Percentiles rank a stretch among this genome's conserved stretches.
phyloP scores from a whole-genome alignment of 164 flowering plant species.

The Stephania yunnanensis region DNA sequence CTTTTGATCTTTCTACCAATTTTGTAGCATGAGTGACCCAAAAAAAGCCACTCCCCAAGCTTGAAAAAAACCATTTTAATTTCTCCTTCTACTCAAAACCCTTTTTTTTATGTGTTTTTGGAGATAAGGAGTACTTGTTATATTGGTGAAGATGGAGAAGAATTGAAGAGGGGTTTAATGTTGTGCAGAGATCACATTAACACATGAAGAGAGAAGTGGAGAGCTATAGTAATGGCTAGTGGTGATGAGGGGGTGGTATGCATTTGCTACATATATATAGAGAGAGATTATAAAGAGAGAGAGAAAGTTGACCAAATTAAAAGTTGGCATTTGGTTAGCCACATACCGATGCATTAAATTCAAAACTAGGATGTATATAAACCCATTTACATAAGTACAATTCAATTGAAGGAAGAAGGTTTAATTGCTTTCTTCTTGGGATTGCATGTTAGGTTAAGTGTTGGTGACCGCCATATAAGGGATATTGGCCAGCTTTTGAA shows the following conservation, averaged over 20 bases:
- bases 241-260: conserved; percentile 5
- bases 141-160: background rate
- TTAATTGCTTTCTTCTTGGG: conserved; percentile 5
- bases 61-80: conserved; percentile 33
- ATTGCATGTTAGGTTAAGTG: conserved; percentile 16
- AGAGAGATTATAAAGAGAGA: background rate
- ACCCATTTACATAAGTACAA: no score
- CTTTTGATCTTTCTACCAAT: conserved; percentile 50
- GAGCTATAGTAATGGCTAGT: background rate
- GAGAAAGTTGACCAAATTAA: conserved; percentile 25
- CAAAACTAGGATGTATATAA: background rate
- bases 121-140: background rate
- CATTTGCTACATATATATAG: conserved; percentile 11
- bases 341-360: conserved; percentile 48
- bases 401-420: no score
- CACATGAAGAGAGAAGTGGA: conserved; percentile 5
- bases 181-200: background rate
- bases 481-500: background rate
- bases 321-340: conserved; percentile 26
- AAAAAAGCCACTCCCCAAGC: conserved; percentile 45
- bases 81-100: background rate
- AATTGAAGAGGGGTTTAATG: background rate
- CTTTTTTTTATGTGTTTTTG: no score
- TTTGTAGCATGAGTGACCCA: conserved; percentile 45
- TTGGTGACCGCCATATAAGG: conserved; percentile 22